A percentile compares a stretch with the other conserved stretches of the same genome.
Evolutionary conservation across 164 flowering plant species (phyloP).

Genomic region (Protea cynaroides): DNA sequence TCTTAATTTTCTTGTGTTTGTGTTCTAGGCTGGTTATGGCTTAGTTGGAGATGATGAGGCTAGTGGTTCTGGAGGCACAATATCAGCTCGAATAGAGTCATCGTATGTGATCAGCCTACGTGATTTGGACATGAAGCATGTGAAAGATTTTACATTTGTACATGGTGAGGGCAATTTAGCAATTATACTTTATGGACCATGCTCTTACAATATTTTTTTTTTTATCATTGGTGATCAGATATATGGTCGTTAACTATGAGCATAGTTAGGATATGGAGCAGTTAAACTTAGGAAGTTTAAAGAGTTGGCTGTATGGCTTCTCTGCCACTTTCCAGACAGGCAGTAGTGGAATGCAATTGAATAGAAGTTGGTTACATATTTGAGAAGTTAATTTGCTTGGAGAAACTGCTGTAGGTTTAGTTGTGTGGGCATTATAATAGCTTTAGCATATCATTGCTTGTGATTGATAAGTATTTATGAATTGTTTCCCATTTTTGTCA

Average conservation of each 20-base stretch:
- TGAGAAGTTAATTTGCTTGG: too few relatives aligned
- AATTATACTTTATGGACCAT: background rate
- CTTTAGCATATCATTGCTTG: too few relatives aligned
- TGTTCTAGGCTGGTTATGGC: slow-evolving; percentile 78
- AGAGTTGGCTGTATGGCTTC: background rate
- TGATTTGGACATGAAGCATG: slow-evolving; percentile 91
- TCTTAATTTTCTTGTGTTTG: slow-evolving; percentile 1
- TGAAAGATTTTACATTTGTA: slow-evolving; percentile 82
- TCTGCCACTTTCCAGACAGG: too few relatives aligned
- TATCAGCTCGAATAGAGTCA: slow-evolving; percentile 72
- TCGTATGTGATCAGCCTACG: slow-evolving; percentile 72
- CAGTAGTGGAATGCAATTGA: too few relatives aligned
- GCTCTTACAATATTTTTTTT: background rate
- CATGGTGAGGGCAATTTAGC: slow-evolving; percentile 53
- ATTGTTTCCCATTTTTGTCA: too few relatives aligned
- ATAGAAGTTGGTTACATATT: too few relatives aligned
- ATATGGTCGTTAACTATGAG: background rate
- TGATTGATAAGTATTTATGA: too few relatives aligned
- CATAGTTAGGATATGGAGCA: slow-evolving; percentile 1
- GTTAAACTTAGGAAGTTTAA: background rate
- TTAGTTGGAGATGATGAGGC: slow-evolving; percentile 85
- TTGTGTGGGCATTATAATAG: too few relatives aligned
- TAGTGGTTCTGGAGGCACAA: slow-evolving; percentile 51
- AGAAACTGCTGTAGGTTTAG: too few relatives aligned
- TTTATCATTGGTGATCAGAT: slow-evolving; percentile 2